Conservation (phyloP, 768 basidiomycete species). For the Lentinus tigrinus region DNA sequence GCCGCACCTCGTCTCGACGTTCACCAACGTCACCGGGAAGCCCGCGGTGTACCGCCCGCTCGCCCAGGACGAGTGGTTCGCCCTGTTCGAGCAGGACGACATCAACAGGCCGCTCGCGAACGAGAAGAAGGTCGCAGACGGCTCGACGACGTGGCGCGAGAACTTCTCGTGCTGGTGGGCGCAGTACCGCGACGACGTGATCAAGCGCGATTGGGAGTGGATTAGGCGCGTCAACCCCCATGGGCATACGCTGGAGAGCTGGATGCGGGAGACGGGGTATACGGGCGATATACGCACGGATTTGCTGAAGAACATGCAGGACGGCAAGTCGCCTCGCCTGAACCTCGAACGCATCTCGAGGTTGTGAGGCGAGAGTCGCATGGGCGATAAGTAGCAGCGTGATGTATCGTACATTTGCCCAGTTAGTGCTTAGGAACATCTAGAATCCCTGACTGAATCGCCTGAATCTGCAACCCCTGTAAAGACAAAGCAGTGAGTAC, state of each 20-base stretch:
- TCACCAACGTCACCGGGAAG: conserved; percentile 28
- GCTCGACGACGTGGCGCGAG: conserved; percentile 28
- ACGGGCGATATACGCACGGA: background rate
- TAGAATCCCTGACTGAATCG: too few species aligned
- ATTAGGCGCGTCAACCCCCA: conserved; percentile 37
- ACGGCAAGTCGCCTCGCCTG: background rate
- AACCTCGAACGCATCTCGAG: background rate
- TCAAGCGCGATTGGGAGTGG: conserved; percentile 44
- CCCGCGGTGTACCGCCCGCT: conserved; percentile 21
- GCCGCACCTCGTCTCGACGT: conserved; percentile 27
- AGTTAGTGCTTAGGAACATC: too few species aligned
- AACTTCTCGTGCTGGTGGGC: conserved; percentile 45
- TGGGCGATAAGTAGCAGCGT: too few species aligned
- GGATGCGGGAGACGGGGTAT: conserved; percentile 33
- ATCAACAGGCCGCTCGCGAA: conserved; percentile 24
- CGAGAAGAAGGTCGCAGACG: conserved; percentile 14
- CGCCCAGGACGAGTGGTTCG: conserved; percentile 20
- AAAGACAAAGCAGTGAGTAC: too few species aligned
- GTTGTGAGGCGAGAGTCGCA: too few species aligned
- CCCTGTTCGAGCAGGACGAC: conserved; percentile 1
- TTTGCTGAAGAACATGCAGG: conserved; percentile 1
- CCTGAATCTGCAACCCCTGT: too few species aligned
- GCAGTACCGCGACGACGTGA: conserved; percentile 40
- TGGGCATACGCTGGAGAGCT: conserved; percentile 36
- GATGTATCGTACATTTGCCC: too few species aligned